These are phyloP conservation scores for Exophiala sideris DNA, from an alignment of 2,329 filamentous ascomycete species.

Conservation along the genomic window DNA sequence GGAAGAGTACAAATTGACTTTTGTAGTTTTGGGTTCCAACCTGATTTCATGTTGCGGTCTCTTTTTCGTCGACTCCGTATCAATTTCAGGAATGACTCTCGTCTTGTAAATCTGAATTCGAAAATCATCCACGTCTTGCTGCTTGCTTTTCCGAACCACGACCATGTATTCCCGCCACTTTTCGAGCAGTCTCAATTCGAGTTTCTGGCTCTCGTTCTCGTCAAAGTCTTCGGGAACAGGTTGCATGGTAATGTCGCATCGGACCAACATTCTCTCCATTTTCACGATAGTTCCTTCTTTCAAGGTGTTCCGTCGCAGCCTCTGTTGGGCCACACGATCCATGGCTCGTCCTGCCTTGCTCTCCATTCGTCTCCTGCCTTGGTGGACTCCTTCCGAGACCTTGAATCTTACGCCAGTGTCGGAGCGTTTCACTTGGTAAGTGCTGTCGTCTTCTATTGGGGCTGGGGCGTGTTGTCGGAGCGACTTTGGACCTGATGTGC, in stretches of 20 bases:
- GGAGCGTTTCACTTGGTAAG: conserved; percentile 13
- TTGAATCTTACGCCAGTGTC: conserved; percentile 39
- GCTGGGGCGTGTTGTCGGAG: conserved; percentile 24
- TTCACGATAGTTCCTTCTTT: conserved; percentile 62
- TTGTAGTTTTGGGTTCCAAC: conserved; percentile 51
- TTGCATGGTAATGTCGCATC: conserved; percentile 54
- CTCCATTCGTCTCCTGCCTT: conserved; percentile 40
- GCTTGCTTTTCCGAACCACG: conserved; percentile 57
- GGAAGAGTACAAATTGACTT: conserved; percentile 62
- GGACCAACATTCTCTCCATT: conserved; percentile 66
- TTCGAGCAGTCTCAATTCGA: conserved; percentile 57
- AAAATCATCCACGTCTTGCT: conserved; percentile 53
- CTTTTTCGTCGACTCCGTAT: conserved; percentile 52
- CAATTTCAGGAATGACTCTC: conserved; percentile 60
- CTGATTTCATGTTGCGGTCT: conserved; percentile 57
- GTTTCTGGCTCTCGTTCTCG: conserved; percentile 60
- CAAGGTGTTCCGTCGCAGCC: conserved; percentile 37
- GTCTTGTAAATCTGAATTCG: conserved; percentile 60
- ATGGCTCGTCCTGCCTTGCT: conserved; percentile 38
- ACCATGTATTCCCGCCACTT: conserved; percentile 65
- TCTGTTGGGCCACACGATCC: conserved; percentile 34
- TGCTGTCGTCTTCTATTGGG: conserved; percentile 16
- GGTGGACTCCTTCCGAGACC: conserved; percentile 41
- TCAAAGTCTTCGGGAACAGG: conserved; percentile 59
- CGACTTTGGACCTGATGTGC: conserved; percentile 1